Evolutionary conservation across 1,284 basidiomycete species (phyloP).

Genomic region (Caloboletus firmus): DNA sequence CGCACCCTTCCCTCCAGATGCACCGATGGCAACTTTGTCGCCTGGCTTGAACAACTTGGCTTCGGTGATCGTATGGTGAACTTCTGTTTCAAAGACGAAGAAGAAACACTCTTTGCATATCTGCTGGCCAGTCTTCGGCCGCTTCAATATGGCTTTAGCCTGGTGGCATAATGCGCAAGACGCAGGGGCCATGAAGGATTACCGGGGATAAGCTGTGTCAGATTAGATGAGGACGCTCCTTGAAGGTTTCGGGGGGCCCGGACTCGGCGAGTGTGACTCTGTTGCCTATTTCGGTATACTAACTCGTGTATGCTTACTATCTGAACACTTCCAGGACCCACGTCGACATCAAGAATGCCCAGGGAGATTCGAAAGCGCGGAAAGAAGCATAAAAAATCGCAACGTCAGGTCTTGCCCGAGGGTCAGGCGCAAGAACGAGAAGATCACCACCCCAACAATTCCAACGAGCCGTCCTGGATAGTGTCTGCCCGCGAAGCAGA

Average conservation of each 20-base stretch:
- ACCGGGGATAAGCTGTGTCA: too few relatives aligned
- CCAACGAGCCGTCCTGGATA: slow-evolving; percentile 65
- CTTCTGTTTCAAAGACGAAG: slow-evolving; percentile 96
- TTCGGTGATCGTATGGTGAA: slow-evolving; percentile 91
- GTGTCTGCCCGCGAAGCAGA: slow-evolving; percentile 40
- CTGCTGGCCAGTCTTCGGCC: slow-evolving; percentile 96
- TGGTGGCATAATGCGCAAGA: slow-evolving; percentile 74
- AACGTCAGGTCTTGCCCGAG: slow-evolving; percentile 24
- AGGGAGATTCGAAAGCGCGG: slow-evolving; percentile 75
- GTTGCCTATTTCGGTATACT: slow-evolving; percentile 6
- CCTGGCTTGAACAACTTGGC: slow-evolving; percentile 86
- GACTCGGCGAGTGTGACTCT: too few relatives aligned
- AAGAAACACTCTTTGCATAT: slow-evolving; percentile 97
- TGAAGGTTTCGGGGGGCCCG: background rate
- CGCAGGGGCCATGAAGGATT: slow-evolving; percentile 59
- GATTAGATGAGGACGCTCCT: slow-evolving; percentile 1
- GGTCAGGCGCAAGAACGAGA: slow-evolving; percentile 19
- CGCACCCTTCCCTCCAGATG: slow-evolving; percentile 95
- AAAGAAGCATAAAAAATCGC: slow-evolving; percentile 65
- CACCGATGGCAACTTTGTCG: slow-evolving; percentile 95
- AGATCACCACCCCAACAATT: slow-evolving; percentile 14
- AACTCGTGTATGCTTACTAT: background rate
- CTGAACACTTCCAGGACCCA: slow-evolving; percentile 25
- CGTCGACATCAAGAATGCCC: slow-evolving; percentile 52
- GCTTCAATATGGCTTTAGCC: slow-evolving; percentile 83